A percentile compares a stretch with the other conserved stretches of the same genome.
phyloP scores from a whole-genome alignment of 306 rosid genomes.

The Argentina anserina region DNA sequence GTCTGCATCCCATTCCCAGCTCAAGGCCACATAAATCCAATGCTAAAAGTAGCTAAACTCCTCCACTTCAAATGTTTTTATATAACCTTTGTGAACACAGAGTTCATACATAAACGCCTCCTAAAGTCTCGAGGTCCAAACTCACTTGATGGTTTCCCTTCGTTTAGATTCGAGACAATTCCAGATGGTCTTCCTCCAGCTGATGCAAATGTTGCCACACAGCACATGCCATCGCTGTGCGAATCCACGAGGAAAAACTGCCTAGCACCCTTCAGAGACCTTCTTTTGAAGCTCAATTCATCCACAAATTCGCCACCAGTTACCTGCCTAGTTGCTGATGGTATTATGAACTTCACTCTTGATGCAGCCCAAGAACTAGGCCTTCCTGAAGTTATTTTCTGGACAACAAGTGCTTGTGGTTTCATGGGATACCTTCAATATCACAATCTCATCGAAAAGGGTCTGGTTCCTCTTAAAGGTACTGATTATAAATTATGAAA shows the following conservation, averaged over 20 bases:
- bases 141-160: conserved; percentile 21
- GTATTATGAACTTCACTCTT: conserved; percentile 33
- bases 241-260: conserved; percentile 4
- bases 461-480: conserved; percentile 38
- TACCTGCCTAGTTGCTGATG: conserved; percentile 37
- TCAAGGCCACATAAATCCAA: conserved; percentile 38
- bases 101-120: conserved; percentile 30
- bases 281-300: conserved; percentile 24
- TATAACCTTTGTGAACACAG: conserved; percentile 34
- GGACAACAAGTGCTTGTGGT: conserved; percentile 43
- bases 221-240: conserved; percentile 4
- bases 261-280: conserved; percentile 24
- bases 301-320: conserved; percentile 11
- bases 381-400: conserved; percentile 31
- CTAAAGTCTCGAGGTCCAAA: conserved; percentile 27
- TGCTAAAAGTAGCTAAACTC: conserved; percentile 31
- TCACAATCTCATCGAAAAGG: conserved; percentile 24
- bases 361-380: conserved; percentile 39
- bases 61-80: conserved; percentile 33
- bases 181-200: conserved; percentile 29
- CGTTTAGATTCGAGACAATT: conserved; percentile 31
- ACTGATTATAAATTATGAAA: not conserved
- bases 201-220: conserved; percentile 19
- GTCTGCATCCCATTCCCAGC: conserved; percentile 33
- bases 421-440: conserved; percentile 27